Evolutionary conservation across 2,329 filamentous ascomycete species (phyloP).

Genomic region (Dothideomycetidae sp.): DNA sequence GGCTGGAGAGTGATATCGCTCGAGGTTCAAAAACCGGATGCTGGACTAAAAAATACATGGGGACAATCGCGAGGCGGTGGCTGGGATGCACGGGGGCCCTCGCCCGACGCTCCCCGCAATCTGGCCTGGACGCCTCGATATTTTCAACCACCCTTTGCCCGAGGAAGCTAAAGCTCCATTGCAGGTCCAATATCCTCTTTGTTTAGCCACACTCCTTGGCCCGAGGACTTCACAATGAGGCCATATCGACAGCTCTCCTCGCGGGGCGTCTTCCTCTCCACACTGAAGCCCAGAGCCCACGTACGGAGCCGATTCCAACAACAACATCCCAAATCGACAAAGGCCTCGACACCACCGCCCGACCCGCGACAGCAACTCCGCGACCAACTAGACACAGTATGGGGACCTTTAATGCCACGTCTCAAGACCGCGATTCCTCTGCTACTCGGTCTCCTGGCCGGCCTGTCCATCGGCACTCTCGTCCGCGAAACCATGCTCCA

Average conservation of each 20-base stretch:
- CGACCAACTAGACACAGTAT: conserved; percentile 10
- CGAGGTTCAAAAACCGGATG: too few species aligned
- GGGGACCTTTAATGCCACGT: conserved; percentile 16
- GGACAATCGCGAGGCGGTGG: too few species aligned
- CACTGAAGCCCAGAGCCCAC: too few species aligned
- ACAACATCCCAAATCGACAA: neutral
- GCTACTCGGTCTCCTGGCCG: conserved; percentile 29
- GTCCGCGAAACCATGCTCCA: conserved; percentile 31
- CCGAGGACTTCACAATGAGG: neutral
- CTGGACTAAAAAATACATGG: too few species aligned
- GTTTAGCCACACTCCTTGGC: too few species aligned
- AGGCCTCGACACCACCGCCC: neutral
- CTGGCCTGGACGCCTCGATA: too few species aligned
- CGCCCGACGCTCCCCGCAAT: too few species aligned
- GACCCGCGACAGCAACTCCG: neutral
- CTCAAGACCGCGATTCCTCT: conserved; percentile 15
- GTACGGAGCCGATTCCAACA: neutral
- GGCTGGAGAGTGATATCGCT: too few species aligned
- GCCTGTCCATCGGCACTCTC: conserved; percentile 27
- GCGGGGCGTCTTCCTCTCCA: neutral
- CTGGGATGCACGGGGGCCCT: too few species aligned
- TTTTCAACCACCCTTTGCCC: too few species aligned
- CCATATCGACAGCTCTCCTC: neutral
- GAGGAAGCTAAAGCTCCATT: too few species aligned
- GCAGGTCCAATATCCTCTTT: too few species aligned